Evolutionary conservation across 192 early-diverging fungal species (phyloP).

Genomic region (Coemansia sp.): DNA sequence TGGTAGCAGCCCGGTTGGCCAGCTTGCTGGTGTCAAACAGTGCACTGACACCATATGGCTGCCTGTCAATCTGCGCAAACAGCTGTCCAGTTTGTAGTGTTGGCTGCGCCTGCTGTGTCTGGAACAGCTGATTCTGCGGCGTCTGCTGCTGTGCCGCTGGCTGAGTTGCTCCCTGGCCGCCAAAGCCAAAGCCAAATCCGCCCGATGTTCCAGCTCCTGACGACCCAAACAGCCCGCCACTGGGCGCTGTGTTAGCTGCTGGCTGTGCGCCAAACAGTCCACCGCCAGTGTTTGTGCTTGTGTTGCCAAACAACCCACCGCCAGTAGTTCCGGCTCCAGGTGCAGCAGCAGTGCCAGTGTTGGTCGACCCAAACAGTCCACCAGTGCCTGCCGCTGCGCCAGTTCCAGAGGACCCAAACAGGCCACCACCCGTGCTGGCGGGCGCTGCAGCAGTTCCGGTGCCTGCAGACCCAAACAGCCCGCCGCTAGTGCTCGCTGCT

Average conservation of each 20-base stretch:
- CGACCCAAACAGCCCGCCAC: slow-evolving; percentile 4
- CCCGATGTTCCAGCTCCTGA: slow-evolving; percentile 12
- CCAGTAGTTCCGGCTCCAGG: slow-evolving; percentile 3
- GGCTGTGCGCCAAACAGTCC: slow-evolving; percentile 14
- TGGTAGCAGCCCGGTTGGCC: slow-evolving; percentile 13
- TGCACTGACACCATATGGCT: slow-evolving; percentile 86
- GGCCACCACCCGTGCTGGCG: slow-evolving; percentile 36
- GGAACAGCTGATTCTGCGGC: slow-evolving; percentile 2
- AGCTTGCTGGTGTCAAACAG: slow-evolving; percentile 64
- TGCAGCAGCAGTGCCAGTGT: slow-evolving; percentile 7
- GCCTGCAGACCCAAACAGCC: slow-evolving; percentile 9
- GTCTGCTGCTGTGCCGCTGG: background rate
- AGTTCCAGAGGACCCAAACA: slow-evolving; percentile 34
- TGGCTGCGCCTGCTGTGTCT: slow-evolving; percentile 1
- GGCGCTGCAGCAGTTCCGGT: slow-evolving; percentile 13
- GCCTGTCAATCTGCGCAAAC: slow-evolving; percentile 75
- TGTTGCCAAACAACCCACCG: slow-evolving; percentile 17
- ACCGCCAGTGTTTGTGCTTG: background rate
- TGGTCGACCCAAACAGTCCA: slow-evolving; percentile 15
- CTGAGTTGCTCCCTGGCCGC: background rate
- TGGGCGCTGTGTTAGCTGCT: slow-evolving; percentile 5
- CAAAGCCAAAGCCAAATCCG: slow-evolving; percentile 22
- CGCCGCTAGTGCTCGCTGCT: background rate
- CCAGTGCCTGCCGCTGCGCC: slow-evolving; percentile 21
- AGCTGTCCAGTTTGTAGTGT: slow-evolving; percentile 40